These are phyloP conservation scores for Linanthus parryae DNA, from an alignment of 148 eudicot genomes.

Conservation along the genomic window DNA sequence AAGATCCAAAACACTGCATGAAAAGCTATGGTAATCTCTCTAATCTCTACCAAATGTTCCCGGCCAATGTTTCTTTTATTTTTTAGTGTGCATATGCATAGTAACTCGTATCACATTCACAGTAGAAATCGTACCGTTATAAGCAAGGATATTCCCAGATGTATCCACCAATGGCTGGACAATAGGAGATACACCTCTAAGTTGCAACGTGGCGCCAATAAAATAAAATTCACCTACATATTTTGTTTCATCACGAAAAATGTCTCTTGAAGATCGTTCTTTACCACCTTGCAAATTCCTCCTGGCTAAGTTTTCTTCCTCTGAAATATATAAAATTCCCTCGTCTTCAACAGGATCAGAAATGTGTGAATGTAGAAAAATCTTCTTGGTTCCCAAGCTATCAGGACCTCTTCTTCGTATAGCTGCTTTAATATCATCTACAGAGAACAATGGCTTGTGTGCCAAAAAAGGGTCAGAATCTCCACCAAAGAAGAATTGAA, in stretches of 20 bases:
- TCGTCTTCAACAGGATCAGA: conserved; percentile 12
- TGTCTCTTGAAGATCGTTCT: conserved; percentile 13
- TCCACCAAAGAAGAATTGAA: background rate
- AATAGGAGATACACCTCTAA: conserved; percentile 63
- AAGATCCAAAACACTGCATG: too few relatives aligned
- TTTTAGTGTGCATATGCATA: too few relatives aligned
- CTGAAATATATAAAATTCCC: conserved; percentile 17
- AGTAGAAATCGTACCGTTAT: conserved; percentile 91
- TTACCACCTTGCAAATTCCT: too few relatives aligned
- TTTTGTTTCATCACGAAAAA: conserved; percentile 1
- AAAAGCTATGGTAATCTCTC: too few relatives aligned
- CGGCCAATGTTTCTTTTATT: too few relatives aligned
- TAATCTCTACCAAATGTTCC: too few relatives aligned
- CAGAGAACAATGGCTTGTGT: conserved; percentile 22
- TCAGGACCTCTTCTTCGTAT: conserved; percentile 84
- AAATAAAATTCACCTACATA: conserved; percentile 41
- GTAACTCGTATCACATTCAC: too few relatives aligned
- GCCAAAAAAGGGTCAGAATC: background rate
- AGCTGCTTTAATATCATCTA: conserved; percentile 65
- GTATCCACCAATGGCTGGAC: conserved; percentile 71
- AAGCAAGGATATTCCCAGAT: conserved; percentile 69
- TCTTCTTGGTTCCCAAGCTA: conserved; percentile 53
- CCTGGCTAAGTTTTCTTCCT: too few relatives aligned
- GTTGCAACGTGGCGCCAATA: conserved; percentile 76
- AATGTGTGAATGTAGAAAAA: conserved; percentile 29